A percentile compares a stretch with the other conserved stretches of the same genome.
Conservation (phyloP, 23 red algal species). For the Gracilariopsis chorda region DNA sequence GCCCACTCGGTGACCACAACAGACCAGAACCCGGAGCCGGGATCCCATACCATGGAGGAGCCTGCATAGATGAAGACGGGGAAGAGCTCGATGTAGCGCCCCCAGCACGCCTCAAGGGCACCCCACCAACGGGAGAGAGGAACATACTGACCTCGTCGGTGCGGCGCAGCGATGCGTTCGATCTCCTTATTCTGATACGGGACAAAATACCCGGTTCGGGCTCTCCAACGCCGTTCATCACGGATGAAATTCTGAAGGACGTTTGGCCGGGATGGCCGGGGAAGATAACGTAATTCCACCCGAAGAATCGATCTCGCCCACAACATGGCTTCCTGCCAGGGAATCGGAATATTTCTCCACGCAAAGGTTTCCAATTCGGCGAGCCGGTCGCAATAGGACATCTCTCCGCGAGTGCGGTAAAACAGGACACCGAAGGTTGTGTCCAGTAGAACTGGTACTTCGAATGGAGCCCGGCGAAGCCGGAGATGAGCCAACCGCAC, state of each 20-base stretch:
- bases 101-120: background rate
- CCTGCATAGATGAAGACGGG: background rate
- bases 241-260: background rate
- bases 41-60: background rate
- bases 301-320: background rate
- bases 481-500: no score
- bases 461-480: no score
- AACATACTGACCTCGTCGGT: background rate
- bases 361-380: background rate
- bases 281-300: background rate
- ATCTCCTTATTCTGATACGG: conserved; percentile 9
- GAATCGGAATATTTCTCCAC: no score
- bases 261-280: background rate
- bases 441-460: no score
- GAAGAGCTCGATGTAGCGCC: background rate
- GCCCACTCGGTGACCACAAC: background rate
- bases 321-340: background rate
- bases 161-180: background rate
- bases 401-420: conserved; percentile 1
- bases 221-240: background rate
- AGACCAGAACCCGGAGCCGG: background rate
- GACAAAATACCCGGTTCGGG: background rate
- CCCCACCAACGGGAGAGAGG: background rate
- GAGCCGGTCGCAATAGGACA: background rate
- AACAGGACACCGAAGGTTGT: background rate